Percentiles rank a stretch among this genome's conserved stretches.
Conservation (phyloP, 352 stramenopile species). For the Globisporangium splendens region DNA sequence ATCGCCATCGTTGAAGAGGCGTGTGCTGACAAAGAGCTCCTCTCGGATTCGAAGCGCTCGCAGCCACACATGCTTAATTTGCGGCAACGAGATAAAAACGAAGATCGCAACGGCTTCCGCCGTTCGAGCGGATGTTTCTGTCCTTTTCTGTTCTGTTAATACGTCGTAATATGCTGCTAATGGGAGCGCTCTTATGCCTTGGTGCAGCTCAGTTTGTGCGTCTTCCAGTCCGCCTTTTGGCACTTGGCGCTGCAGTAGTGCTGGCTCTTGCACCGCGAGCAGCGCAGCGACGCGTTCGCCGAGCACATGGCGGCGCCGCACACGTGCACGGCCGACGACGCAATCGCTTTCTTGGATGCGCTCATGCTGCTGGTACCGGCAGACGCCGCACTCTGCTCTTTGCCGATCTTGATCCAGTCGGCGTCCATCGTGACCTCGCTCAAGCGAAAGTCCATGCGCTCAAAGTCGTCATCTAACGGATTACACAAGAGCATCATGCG, state of each 20-base stretch:
- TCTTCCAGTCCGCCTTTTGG: constrained; percentile 82
- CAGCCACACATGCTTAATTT: no score
- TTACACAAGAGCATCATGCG: background rate
- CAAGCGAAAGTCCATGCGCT: constrained; percentile 78
- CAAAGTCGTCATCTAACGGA: constrained; percentile 73
- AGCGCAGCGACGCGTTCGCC: constrained; percentile 66
- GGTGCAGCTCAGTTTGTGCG: constrained; percentile 70
- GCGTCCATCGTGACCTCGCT: constrained; percentile 57
- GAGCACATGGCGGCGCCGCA: constrained; percentile 70
- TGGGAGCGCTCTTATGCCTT: constrained; percentile 8
- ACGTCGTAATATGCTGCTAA: no score
- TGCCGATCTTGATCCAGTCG: constrained; percentile 65
- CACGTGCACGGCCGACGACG: constrained; percentile 35
- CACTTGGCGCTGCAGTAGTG: constrained; percentile 85
- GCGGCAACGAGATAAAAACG: no score
- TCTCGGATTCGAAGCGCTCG: no score
- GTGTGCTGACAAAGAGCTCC: no score
- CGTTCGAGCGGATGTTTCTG: no score
- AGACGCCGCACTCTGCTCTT: constrained; percentile 33
- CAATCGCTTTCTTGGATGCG: constrained; percentile 23
- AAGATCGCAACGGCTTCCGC: no score
- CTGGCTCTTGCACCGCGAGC: constrained; percentile 77
- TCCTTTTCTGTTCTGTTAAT: no score
- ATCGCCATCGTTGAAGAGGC: no score
- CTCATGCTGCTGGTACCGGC: constrained; percentile 17